Percentiles rank a stretch among this genome's conserved stretches.
Conservation (phyloP, 2,329 filamentous ascomycete genomes). For the Cladobotryum protrusum region DNA sequence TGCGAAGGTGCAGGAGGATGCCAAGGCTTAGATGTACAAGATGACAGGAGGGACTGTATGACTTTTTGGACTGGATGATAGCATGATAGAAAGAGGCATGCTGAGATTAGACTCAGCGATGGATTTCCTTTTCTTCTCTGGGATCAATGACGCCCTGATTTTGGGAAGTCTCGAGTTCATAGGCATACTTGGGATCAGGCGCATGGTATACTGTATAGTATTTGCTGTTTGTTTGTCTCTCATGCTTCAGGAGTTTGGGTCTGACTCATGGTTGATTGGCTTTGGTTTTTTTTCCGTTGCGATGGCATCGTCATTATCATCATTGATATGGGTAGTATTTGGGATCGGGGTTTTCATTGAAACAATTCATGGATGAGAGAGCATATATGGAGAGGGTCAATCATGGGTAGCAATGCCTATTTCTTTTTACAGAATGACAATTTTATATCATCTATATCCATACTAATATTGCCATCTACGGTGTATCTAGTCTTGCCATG, state of each 20-base stretch:
- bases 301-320: background rate
- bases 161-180: background rate
- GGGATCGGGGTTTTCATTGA: background rate
- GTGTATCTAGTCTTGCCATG: too few relatives aligned
- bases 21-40: slow-evolving; percentile 15
- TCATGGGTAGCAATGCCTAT: too few relatives aligned
- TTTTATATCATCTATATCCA: too few relatives aligned
- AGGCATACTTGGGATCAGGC: background rate
- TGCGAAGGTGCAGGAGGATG: slow-evolving; percentile 44
- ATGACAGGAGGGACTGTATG: background rate
- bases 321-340: slow-evolving; percentile 3
- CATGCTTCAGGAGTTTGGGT: background rate
- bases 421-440: too few relatives aligned
- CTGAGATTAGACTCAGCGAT: too few relatives aligned
- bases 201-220: background rate
- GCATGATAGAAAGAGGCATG: background rate
- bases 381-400: background rate
- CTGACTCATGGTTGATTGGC: background rate
- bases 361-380: background rate
- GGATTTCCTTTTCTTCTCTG: background rate
- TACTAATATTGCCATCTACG: too few relatives aligned
- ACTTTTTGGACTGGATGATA: background rate
- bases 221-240: slow-evolving; percentile 1
- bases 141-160: background rate
- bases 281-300: background rate